These are phyloP conservation scores for Platismatia glauca DNA, from an alignment of 495 filamentous ascomycete species.

Conservation along the genomic window DNA sequence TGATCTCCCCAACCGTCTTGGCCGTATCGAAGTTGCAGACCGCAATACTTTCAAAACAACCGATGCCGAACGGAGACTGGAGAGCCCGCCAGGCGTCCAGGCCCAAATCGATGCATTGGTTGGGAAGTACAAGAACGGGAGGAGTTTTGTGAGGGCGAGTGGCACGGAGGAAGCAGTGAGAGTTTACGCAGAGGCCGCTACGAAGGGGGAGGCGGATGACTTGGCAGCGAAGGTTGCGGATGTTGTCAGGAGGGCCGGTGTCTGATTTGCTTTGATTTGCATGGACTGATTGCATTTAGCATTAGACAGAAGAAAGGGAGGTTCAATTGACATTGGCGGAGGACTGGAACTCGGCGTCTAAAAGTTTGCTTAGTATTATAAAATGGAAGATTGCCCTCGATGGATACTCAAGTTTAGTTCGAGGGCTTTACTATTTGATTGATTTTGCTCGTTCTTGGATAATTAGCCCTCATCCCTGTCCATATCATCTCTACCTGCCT, in stretches of 20 bases:
- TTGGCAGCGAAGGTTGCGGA: conserved; percentile 72
- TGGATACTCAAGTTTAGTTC: background rate
- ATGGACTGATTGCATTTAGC: background rate
- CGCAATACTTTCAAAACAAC: conserved; percentile 81
- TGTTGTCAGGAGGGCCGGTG: conserved; percentile 43
- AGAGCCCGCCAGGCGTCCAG: conserved; percentile 70
- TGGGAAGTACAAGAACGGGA: conserved; percentile 81
- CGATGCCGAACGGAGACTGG: conserved; percentile 82
- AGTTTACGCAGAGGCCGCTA: conserved; percentile 94
- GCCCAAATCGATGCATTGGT: conserved; percentile 76
- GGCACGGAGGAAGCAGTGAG: conserved; percentile 94
- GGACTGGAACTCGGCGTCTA: background rate
- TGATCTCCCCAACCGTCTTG: conserved; percentile 93
- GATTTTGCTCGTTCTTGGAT: background rate
- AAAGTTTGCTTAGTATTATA: conserved; percentile 6
- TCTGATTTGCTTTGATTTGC: background rate
- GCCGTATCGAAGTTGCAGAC: conserved; percentile 80
- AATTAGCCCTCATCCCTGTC: conserved; percentile 63
- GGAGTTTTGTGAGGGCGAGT: conserved; percentile 82
- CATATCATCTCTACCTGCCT: conserved; percentile 66
- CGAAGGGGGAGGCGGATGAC: conserved; percentile 73
- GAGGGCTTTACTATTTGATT: background rate
- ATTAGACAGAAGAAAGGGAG: background rate
- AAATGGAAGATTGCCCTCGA: background rate
- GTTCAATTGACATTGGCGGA: background rate